A percentile compares a stretch with the other conserved stretches of the same genome.
phyloP scores from a whole-genome alignment of 495 filamentous ascomycete species.

The Talaromyces proteolyticus region DNA sequence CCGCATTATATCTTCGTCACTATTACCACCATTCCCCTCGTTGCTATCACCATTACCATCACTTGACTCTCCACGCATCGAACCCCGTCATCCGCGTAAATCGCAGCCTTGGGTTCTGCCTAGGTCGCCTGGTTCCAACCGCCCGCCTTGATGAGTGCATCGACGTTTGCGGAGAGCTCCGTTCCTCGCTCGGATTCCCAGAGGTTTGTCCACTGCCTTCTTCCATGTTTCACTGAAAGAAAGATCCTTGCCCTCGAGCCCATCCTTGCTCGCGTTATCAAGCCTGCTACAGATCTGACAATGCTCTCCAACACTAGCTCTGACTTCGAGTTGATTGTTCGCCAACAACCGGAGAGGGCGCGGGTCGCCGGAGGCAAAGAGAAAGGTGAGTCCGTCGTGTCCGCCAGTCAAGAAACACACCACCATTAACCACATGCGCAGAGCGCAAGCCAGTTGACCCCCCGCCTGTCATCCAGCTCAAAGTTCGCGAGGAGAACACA shows the following conservation, averaged over 20 bases:
- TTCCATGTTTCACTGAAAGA: conserved; percentile 6
- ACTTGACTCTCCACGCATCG: too few relatives aligned
- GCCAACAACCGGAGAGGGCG: conserved; percentile 61
- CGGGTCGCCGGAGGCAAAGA: conserved; percentile 69
- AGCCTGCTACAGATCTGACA: conserved; percentile 19
- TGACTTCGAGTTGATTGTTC: conserved; percentile 58
- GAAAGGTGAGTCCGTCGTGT: conserved; percentile 52
- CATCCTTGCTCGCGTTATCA: not conserved
- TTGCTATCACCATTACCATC: conserved; percentile 14
- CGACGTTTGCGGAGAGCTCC: conserved; percentile 40
- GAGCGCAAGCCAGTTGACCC: conserved; percentile 95
- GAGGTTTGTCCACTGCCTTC: conserved; percentile 8
- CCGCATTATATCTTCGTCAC: not conserved
- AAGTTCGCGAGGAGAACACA: conserved; percentile 54
- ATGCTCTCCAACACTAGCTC: conserved; percentile 39
- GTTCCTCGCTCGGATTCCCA: conserved; percentile 11
- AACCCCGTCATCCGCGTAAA: too few relatives aligned
- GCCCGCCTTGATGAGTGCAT: conserved; percentile 43
- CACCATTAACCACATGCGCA: conserved; percentile 23
- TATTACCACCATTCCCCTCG: conserved; percentile 1
- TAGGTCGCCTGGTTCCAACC: conserved; percentile 3
- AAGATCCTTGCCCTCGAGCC: not conserved
- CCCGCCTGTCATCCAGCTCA: conserved; percentile 84
- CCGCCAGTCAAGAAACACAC: too few relatives aligned
- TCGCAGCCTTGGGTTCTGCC: conserved; percentile 5